phyloP scores from a whole-genome alignment of 2,329 filamentous ascomycete species.

The Ophiostoma ips region DNA sequence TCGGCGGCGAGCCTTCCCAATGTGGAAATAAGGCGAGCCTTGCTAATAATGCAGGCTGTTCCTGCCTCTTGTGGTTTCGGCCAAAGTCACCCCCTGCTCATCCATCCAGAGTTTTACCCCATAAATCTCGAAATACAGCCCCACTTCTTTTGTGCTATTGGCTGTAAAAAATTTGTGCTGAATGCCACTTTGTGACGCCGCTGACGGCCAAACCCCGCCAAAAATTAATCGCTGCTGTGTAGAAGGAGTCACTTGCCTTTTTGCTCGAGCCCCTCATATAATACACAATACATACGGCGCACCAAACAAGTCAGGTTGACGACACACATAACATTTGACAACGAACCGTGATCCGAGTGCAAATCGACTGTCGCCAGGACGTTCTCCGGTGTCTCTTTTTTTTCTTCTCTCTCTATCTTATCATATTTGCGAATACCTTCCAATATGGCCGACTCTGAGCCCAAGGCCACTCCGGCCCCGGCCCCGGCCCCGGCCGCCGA shows the following conservation, averaged over 20 bases:
- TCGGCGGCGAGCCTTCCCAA: not conserved
- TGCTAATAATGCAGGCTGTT: not conserved
- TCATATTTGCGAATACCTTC: not conserved
- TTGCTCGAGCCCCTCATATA: slow-evolving; percentile 4
- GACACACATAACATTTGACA: not conserved
- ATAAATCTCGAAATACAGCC: not conserved
- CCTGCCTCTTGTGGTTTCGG: not conserved
- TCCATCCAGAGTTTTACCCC: not conserved
- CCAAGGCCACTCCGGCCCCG: slow-evolving; percentile 5
- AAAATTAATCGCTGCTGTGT: slow-evolving; percentile 1
- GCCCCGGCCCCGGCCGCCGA: slow-evolving; percentile 5
- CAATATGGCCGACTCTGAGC: slow-evolving; percentile 12
- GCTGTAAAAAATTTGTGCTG: not conserved
- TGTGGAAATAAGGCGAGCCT: not conserved
- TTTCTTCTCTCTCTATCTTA: not conserved
- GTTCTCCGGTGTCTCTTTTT: not conserved
- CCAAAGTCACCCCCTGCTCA: not conserved
- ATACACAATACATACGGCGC: not conserved
- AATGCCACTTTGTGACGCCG: not conserved
- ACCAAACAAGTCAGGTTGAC: not conserved
- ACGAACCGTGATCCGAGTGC: not conserved
- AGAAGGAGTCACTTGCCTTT: not conserved
- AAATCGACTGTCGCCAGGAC: not conserved
- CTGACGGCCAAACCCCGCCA: not conserved
- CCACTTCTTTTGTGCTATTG: not conserved